Evolutionary conservation across 805 yeast species (phyloP).

Genomic region (Teunomyces panamensis): DNA sequence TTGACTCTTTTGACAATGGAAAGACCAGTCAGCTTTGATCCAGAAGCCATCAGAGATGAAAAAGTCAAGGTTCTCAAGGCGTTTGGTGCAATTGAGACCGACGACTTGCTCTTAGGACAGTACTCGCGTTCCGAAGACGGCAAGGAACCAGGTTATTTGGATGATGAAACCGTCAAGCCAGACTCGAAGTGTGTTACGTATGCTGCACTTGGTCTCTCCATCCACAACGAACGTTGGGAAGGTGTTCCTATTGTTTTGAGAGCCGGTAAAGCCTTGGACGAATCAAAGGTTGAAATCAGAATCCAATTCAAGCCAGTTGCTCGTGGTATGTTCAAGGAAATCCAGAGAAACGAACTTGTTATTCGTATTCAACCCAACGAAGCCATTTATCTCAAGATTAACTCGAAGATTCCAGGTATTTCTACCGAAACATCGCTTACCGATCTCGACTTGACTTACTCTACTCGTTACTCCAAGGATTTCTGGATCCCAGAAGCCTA

Average conservation of each 20-base stretch:
- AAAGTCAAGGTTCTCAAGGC: constrained; percentile 90
- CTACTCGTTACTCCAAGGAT: constrained; percentile 70
- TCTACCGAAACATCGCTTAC: constrained; percentile 78
- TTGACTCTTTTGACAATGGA: constrained; percentile 92
- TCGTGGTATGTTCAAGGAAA: constrained; percentile 73
- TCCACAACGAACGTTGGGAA: constrained; percentile 94
- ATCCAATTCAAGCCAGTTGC: constrained; percentile 87
- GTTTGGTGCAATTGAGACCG: constrained; percentile 59
- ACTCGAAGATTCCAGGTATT: constrained; percentile 91
- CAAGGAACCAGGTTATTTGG: constrained; percentile 82
- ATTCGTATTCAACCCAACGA: constrained; percentile 93
- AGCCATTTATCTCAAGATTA: constrained; percentile 89
- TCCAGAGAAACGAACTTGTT: constrained; percentile 90
- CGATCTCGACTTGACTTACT: constrained; percentile 86
- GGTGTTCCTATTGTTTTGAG: constrained; percentile 95
- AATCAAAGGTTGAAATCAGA: constrained; percentile 91
- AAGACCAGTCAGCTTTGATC: constrained; percentile 85
- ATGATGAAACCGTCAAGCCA: constrained; percentile 83
- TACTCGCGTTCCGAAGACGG: constrained; percentile 85
- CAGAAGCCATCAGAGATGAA: constrained; percentile 94
- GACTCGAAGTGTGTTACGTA: constrained; percentile 87
- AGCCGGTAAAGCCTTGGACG: constrained; percentile 97
- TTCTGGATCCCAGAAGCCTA: constrained; percentile 98
- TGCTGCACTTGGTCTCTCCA: constrained; percentile 78
- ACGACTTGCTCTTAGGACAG: constrained; percentile 82